phyloP scores from a whole-genome alignment of 768 basidiomycete genomes.

The button mushroom (Agaricus bisporus) region DNA sequence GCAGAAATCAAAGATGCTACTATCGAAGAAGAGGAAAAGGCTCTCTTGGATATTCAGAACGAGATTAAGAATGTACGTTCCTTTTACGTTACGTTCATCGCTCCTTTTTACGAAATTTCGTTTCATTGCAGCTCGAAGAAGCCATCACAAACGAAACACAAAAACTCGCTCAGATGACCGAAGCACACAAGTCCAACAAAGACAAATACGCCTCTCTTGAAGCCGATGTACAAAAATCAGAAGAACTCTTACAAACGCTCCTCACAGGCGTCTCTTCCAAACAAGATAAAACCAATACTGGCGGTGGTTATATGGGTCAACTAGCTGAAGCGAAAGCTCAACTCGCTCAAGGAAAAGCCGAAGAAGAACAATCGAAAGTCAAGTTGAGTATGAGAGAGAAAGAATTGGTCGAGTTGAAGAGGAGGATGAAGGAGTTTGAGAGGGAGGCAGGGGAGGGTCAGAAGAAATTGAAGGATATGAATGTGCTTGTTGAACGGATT shows the following conservation, averaged over 20 bases:
- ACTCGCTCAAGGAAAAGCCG: slow-evolving; percentile 70
- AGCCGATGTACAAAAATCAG: slow-evolving; percentile 60
- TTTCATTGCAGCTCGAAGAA: slow-evolving; percentile 42
- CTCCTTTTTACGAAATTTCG: background rate
- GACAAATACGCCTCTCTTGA: slow-evolving; percentile 58
- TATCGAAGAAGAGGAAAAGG: slow-evolving; percentile 73
- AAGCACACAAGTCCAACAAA: slow-evolving; percentile 57
- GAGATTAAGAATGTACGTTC: slow-evolving; percentile 56
- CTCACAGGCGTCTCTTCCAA: slow-evolving; percentile 84
- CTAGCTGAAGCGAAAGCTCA: slow-evolving; percentile 78
- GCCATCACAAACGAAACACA: slow-evolving; percentile 52
- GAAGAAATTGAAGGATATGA: slow-evolving; percentile 58
- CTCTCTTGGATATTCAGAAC: slow-evolving; percentile 42
- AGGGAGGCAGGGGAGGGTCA: slow-evolving; percentile 76
- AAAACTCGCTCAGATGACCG: slow-evolving; percentile 50
- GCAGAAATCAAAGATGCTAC: slow-evolving; percentile 72
- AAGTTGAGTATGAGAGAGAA: slow-evolving; percentile 73
- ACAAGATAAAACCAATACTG: slow-evolving; percentile 47
- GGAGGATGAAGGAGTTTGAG: slow-evolving; percentile 76
- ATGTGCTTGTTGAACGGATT: slow-evolving; percentile 50
- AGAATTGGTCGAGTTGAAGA: slow-evolving; percentile 74
- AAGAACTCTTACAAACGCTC: slow-evolving; percentile 93
- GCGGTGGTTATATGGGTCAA: slow-evolving; percentile 95
- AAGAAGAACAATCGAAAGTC: slow-evolving; percentile 76
- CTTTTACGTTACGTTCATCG: background rate